Conservation (phyloP, 768 basidiomycete genomes). For the Serendipita indica region DNA sequence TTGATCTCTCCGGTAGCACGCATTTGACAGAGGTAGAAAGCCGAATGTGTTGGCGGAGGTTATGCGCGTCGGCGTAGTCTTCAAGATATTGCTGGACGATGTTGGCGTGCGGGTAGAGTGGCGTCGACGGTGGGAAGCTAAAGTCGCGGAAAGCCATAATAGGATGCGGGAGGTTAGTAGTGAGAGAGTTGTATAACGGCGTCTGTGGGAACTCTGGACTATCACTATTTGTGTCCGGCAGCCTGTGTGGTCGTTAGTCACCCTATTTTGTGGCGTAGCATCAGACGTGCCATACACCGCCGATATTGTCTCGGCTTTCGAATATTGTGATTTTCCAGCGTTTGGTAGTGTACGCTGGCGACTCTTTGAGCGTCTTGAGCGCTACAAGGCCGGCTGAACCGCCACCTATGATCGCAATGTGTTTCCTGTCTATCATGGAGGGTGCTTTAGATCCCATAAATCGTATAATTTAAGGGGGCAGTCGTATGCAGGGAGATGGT, state of each 20-base stretch:
- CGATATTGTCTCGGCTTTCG: constrained; percentile 49
- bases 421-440: neutral
- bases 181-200: constrained; percentile 63
- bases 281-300: constrained; percentile 57
- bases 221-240: constrained; percentile 35
- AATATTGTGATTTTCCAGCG: constrained; percentile 51
- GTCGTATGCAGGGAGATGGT: too few species aligned
- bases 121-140: constrained; percentile 55
- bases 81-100: constrained; percentile 56
- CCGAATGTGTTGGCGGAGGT: constrained; percentile 44
- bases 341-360: constrained; percentile 38
- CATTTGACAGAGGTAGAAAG: constrained; percentile 42
- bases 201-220: constrained; percentile 41
- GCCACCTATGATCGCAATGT: constrained; percentile 41
- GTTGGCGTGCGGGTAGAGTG: constrained; percentile 38
- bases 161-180: constrained; percentile 70
- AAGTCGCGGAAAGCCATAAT: constrained; percentile 54
- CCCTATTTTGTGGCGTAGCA: neutral
- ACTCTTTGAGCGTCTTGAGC: constrained; percentile 48
- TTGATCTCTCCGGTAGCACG: constrained; percentile 21
- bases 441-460: too few species aligned
- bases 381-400: constrained; percentile 62
- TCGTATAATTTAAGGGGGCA: too few species aligned
- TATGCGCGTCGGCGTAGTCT: constrained; percentile 46
- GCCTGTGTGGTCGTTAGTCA: constrained; percentile 24